Conservation (phyloP, 805 yeast genomes). For the Lipomyces mesembrius region DNA sequence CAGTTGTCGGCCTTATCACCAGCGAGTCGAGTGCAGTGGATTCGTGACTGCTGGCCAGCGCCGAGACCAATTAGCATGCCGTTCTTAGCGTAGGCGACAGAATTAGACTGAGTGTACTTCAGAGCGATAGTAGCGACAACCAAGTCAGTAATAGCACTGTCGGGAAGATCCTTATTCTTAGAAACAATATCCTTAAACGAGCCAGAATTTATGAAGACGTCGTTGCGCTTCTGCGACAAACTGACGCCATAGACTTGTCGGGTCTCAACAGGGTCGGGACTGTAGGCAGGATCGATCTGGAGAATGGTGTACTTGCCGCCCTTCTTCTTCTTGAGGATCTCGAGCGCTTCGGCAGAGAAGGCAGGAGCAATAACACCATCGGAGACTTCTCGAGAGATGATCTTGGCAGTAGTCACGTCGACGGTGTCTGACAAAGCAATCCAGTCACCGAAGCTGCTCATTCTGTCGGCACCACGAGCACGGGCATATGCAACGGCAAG, state of each 20-base stretch:
- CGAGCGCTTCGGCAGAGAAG: conserved; percentile 88
- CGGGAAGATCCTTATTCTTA: conserved; percentile 80
- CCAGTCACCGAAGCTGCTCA: conserved; percentile 99
- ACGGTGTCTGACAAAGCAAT: conserved; percentile 96
- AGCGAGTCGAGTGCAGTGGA: conserved; percentile 98
- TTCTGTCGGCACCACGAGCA: conserved; percentile 99
- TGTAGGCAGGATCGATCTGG: conserved; percentile 93
- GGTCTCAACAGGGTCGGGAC: conserved; percentile 79
- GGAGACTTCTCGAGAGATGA: conserved; percentile 94
- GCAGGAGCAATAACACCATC: conserved; percentile 99
- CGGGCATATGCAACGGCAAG: conserved; percentile 98
- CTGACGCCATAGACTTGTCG: conserved; percentile 97
- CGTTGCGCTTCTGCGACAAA: conserved; percentile 95
- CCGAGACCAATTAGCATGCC: conserved; percentile 99
- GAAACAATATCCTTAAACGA: conserved; percentile 92
- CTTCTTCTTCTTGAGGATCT: conserved; percentile 86
- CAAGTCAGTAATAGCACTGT: conserved; percentile 90
- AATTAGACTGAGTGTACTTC: conserved; percentile 97
- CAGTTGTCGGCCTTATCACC: conserved; percentile 99
- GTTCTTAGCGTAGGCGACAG: conserved; percentile 96
- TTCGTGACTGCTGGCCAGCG: conserved; percentile 99
- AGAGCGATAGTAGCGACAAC: conserved; percentile 97
- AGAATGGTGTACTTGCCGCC: conserved; percentile 96
- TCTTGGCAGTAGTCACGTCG: conserved; percentile 93
- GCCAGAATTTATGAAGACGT: conserved; percentile 88